Evolutionary conservation across 495 filamentous ascomycete species (phyloP), one percentile per base, ranked within the genome.

Genomic region (Poronia punctata): DNA sequence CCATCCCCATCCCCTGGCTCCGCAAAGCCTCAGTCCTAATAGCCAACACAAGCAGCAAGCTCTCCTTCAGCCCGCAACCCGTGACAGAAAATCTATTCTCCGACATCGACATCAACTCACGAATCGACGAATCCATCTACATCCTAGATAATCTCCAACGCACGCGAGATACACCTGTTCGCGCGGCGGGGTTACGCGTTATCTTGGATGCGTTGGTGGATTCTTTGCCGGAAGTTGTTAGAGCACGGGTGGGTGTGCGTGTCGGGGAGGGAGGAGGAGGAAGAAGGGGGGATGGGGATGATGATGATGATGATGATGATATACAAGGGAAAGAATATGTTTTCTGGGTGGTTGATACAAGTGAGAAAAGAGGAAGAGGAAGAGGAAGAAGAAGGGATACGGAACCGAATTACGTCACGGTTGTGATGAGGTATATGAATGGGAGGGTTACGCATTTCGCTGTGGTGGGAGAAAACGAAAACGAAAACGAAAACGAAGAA

Each of bases 111-210:
- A n/a, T n/a, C n/a, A n/a, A n/a, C n/a, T n/a, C n/a, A n/a, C 10
- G 8, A 3, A 11, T 25, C 23, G 23, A 35, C 15, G 22, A 20
- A 22, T 21, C 25, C n/a, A 12, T 34, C 18, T 16, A 27, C 17
- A 18, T 21, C 11, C 10, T 43, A 3, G 31, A 43, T 21, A 9
- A 20, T 7, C 22, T 43, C 10, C 40, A 43, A 18, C 40, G 28
- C 10, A 27, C 22, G 12, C 15, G 30, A 9, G 2, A 10, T 3
- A 27, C 40, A 12, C 15, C 11, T 1, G 15, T 43, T 4, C 26
- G 14, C 23, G 16, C 15, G 7, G 0, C n/a, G 5, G 14, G 30
- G 0, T n/a, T 43, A 4, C 22, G 28, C 7, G 2, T 43, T n/a
- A 5, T 43, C 2, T 18, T 43, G 5, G 22, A 34, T 14, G 17